These are phyloP conservation scores for Russula vinacea DNA, from an alignment of 768 basidiomycete genomes.

Conservation along the genomic window DNA sequence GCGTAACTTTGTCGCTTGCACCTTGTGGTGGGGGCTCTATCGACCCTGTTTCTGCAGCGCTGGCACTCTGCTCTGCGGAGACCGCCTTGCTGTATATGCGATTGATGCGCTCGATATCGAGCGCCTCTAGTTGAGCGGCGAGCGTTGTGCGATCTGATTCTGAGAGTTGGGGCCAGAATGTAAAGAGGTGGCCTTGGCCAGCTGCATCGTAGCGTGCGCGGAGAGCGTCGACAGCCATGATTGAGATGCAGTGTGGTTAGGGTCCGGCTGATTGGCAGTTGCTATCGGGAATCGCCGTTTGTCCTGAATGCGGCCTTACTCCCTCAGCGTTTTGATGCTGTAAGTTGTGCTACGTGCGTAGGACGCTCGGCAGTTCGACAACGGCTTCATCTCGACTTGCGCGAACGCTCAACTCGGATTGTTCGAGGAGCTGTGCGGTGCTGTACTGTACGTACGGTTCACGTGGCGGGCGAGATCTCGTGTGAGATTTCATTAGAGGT, in stretches of 20 bases:
- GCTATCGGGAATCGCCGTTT: background rate
- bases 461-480: too few species aligned
- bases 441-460: too few species aligned
- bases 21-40: constrained; percentile 82
- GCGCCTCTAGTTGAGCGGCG: constrained; percentile 64
- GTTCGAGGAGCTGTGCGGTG: too few species aligned
- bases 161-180: constrained; percentile 77
- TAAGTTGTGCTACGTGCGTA: background rate
- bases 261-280: too few species aligned
- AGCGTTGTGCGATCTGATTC: constrained; percentile 61
- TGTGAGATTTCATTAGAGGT: background rate
- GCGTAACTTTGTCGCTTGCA: constrained; percentile 62
- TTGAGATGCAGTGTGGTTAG: background rate
- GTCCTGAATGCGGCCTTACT: too few species aligned
- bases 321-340: background rate
- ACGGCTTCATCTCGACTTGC: background rate
- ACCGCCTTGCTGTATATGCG: constrained; percentile 78
- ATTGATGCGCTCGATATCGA: constrained; percentile 92
- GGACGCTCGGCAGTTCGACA: background rate
- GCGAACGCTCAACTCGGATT: too few species aligned
- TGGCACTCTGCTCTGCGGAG: constrained; percentile 53
- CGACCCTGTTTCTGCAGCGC: constrained; percentile 38
- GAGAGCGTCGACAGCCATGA: constrained; percentile 57
- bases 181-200: constrained; percentile 84
- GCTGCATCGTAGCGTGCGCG: constrained; percentile 69